Evolutionary conservation across 164 flowering plant species (phyloP), one percentile per base, ranked within the genome.

Genomic region (Annona cherimola): DNA sequence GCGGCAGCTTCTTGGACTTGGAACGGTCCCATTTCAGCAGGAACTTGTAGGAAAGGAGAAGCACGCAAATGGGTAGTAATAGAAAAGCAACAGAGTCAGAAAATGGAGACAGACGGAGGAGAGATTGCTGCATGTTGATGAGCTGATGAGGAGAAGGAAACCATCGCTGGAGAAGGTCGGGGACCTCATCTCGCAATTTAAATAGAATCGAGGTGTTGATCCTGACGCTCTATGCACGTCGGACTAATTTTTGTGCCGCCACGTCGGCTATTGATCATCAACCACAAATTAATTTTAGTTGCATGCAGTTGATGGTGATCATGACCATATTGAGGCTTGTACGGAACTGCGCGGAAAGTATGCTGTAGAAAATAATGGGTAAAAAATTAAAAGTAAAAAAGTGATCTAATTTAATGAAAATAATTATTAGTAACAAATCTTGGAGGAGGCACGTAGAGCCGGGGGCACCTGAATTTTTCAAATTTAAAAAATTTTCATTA

Each of bases 1-100:
- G 97, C 1, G 97, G 97, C 14, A 90, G 78, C 54, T 74, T 81
- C 7, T 80, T 81, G 70, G 75, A 35, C 9, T 55, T 46, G 55
- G 68, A 5, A 14, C 67, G 43, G 16, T 14, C 9, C 43, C 67
- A 64, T 40, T 40, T 40, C 16, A 64, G 12, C 42, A 11, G 57
- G 57, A 50, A 35, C 12, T 18, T 1, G 40, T 35, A 64, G 67
- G 41, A 64, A 8, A 16, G 41, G n/a, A 64, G 43, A 7, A 62
- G 4, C 20, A 65, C 18, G 16, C 70, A 45, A 46, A 68, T 74
- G 5, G 61, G 16, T 16, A 68, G 70, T 45, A 71, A 19, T 26
- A 26, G 35, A 26, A 26, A 26, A 26, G 35, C 35, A 26, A 26
- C 35, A 26, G 35, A 26, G 1, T 26, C 35, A 61, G 43, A 68